A percentile compares a stretch with the other conserved stretches of the same genome.
These are phyloP conservation scores for Pseudotsuga menziesii DNA, from an alignment of 75 land plant species.

Conservation along the genomic window DNA sequence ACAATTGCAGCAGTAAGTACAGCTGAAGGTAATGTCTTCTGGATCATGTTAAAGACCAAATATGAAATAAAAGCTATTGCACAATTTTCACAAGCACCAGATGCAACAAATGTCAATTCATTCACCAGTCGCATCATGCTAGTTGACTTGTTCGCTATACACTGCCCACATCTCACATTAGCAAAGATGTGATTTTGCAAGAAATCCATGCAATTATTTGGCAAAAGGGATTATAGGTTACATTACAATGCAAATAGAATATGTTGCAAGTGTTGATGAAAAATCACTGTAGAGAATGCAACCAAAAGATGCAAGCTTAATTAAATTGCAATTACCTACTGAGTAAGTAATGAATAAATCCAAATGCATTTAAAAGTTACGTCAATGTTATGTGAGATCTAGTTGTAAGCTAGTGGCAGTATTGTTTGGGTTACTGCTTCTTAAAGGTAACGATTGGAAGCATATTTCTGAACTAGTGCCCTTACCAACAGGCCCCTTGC, in stretches of 20 bases:
- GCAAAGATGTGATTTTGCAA: too few relatives aligned
- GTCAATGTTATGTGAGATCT: too few relatives aligned
- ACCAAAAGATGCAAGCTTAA: too few relatives aligned
- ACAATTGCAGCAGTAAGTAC: too few relatives aligned
- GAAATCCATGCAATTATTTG: not conserved
- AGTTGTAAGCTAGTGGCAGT: not conserved
- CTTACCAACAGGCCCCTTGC: too few relatives aligned
- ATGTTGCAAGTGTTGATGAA: too few relatives aligned
- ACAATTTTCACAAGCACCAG: not conserved
- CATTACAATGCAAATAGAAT: not conserved
- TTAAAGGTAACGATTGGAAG: too few relatives aligned
- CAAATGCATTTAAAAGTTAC: too few relatives aligned
- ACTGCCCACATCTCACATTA: not conserved
- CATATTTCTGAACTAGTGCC: too few relatives aligned
- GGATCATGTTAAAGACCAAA: not conserved
- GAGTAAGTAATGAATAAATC: too few relatives aligned
- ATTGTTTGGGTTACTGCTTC: not conserved
- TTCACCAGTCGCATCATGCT: not conserved
- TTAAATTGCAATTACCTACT: too few relatives aligned
- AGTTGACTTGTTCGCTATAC: not conserved
- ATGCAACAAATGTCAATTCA: not conserved
- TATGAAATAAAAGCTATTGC: not conserved
- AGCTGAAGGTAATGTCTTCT: not conserved
- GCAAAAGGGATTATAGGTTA: not conserved
- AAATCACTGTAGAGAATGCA: too few relatives aligned